Conservation (phyloP, 192 early-diverging fungal genomes). For the Allomyces macrogynus region DNA sequence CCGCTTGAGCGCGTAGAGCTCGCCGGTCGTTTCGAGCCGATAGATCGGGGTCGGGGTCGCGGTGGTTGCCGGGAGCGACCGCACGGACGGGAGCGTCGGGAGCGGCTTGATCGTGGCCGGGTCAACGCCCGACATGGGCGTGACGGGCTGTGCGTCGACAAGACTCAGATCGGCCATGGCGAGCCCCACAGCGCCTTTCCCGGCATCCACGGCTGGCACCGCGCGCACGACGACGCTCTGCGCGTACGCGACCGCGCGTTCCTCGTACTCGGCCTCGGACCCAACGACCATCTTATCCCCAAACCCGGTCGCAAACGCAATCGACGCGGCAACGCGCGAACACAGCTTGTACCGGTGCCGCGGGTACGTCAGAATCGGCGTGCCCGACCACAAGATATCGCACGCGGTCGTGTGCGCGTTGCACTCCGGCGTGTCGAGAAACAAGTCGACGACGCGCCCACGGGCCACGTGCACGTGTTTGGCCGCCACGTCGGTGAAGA, state of each 20-base stretch:
- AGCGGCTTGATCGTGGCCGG: no score
- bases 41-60: constrained; percentile 3
- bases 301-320: constrained; percentile 61
- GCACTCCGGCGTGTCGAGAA: constrained; percentile 88
- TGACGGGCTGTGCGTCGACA: neutral
- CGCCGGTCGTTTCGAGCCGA: constrained; percentile 2
- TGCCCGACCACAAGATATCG: constrained; percentile 86
- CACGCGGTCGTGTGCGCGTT: constrained; percentile 92
- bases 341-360: constrained; percentile 80
- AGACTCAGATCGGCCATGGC: neutral
- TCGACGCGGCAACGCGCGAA: constrained; percentile 65
- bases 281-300: constrained; percentile 44
- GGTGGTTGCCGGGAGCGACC: neutral
- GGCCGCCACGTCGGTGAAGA: constrained; percentile 66
- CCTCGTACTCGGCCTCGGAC: constrained; percentile 41
- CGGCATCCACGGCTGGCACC: neutral
- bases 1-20: constrained; percentile 10
- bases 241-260: constrained; percentile 40
- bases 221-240: constrained; percentile 7
- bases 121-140: no score
- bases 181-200: neutral
- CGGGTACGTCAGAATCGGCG: constrained; percentile 75
- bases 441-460: constrained; percentile 73
- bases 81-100: neutral
- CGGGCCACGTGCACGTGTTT: constrained; percentile 84